Percentiles rank a stretch among this genome's conserved stretches.
Evolutionary conservation across 192 early-diverging fungal species (phyloP).

Genomic region (Mortierella antarctica): DNA sequence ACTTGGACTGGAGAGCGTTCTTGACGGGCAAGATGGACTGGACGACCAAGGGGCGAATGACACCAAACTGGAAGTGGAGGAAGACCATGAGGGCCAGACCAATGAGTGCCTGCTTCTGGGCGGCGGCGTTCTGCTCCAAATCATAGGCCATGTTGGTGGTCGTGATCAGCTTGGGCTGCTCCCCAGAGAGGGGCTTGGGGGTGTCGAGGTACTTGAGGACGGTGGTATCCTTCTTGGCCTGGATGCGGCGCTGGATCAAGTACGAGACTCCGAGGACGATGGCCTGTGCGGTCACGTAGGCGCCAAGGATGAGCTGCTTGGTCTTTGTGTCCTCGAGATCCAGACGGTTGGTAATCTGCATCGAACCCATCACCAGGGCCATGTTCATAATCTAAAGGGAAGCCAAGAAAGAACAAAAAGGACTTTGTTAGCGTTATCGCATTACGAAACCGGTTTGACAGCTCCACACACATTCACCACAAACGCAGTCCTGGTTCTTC

Average conservation of each 20-base stretch:
- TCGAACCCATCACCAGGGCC: constrained; percentile 70
- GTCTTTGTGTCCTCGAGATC: constrained; percentile 74
- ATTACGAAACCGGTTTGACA: neutral
- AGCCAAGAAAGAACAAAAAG: neutral
- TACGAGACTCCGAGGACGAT: constrained; percentile 58
- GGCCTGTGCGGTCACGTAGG: constrained; percentile 69
- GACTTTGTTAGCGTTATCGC: neutral
- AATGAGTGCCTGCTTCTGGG: constrained; percentile 75
- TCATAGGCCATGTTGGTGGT: constrained; percentile 86
- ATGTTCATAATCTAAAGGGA: constrained; percentile 57
- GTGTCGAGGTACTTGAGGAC: constrained; percentile 83
- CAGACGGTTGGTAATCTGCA: constrained; percentile 72
- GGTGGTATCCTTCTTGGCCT: constrained; percentile 86
- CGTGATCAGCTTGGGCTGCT: constrained; percentile 61
- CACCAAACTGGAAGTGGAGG: constrained; percentile 90
- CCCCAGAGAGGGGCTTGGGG: constrained; percentile 62
- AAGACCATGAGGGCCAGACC: constrained; percentile 78
- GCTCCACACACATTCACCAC: no score
- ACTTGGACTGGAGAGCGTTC: constrained; percentile 73
- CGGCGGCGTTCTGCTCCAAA: constrained; percentile 71
- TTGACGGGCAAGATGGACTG: constrained; percentile 86
- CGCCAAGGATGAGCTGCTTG: constrained; percentile 63
- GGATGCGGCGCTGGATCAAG: constrained; percentile 58
- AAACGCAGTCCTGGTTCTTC: neutral
- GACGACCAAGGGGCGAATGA: constrained; percentile 88